phyloP scores from a whole-genome alignment of 2,329 filamentous ascomycete genomes.

The Macrophomina pseudophaseolina region DNA sequence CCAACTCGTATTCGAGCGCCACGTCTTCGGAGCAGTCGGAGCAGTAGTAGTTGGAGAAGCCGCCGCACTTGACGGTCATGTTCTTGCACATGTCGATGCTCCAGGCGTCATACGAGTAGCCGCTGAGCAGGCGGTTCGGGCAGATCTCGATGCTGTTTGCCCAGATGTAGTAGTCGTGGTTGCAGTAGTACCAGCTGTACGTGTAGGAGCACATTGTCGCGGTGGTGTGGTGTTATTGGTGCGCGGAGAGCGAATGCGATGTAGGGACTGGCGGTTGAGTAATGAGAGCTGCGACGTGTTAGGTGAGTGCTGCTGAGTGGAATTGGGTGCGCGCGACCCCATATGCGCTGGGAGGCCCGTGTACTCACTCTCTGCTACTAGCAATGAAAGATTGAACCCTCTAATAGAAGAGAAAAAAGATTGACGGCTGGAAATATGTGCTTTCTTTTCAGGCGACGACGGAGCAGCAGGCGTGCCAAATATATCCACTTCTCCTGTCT shows the following conservation, averaged over 20 bases:
- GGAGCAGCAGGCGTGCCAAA: conserved; percentile 7
- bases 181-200: conserved; percentile 55
- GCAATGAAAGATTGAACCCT: background rate
- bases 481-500: conserved; percentile 6
- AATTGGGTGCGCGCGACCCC: background rate
- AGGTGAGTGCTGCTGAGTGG: background rate
- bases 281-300: background rate
- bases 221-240: background rate
- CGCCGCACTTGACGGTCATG: conserved; percentile 47
- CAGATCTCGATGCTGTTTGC: conserved; percentile 53
- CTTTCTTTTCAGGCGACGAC: background rate
- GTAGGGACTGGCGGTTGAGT: too few relatives aligned
- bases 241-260: background rate
- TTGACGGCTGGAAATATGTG: background rate
- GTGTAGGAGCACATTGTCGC: conserved; percentile 52
- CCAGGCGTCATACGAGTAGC: conserved; percentile 56
- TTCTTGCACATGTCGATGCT: conserved; percentile 55
- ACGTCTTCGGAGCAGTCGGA: conserved; percentile 51
- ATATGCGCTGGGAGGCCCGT: background rate
- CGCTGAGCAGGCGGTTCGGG: conserved; percentile 49
- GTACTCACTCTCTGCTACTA: conserved; percentile 12
- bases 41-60: conserved; percentile 53
- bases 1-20: conserved; percentile 48
- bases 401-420: background rate
- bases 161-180: conserved; percentile 56